Conservation (phyloP, 2,329 filamentous ascomycete species). For the Delphinella strobiligena region DNA sequence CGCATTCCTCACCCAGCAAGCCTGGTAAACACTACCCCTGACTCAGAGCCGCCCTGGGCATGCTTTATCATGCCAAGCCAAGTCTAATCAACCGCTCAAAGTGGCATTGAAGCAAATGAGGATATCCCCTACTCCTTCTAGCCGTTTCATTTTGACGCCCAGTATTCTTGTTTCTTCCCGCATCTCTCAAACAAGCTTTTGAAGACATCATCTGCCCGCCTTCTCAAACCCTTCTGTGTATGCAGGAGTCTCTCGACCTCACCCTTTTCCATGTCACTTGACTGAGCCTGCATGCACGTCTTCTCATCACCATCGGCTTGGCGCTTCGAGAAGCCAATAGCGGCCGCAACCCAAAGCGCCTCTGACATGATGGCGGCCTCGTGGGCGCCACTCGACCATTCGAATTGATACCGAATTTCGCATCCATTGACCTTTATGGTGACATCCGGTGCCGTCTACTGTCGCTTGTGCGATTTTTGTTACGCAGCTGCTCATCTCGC, state of each 20-base stretch:
- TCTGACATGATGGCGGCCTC: neutral
- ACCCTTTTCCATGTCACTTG: too few relatives aligned
- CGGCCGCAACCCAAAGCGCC: neutral
- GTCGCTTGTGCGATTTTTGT: neutral
- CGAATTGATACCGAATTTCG: neutral
- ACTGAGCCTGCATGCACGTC: neutral
- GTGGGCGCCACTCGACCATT: neutral
- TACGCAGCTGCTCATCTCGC: neutral
- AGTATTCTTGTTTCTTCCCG: too few relatives aligned
- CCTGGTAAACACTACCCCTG: too few relatives aligned
- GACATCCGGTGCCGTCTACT: neutral
- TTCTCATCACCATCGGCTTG: neutral
- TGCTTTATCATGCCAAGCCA: neutral
- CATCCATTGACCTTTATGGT: neutral
- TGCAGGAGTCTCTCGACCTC: neutral
- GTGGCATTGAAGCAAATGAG: neutral
- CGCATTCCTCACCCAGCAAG: too few relatives aligned
- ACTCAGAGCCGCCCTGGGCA: too few relatives aligned
- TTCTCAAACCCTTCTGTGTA: neutral
- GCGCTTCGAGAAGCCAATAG: neutral
- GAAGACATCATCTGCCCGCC: neutral
- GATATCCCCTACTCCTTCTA: neutral
- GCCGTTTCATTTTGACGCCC: neutral
- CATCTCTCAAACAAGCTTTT: neutral
- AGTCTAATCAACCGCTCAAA: neutral